These are phyloP conservation scores for Poronia punctata DNA, from an alignment of 495 filamentous ascomycete species.

Conservation along the genomic window DNA sequence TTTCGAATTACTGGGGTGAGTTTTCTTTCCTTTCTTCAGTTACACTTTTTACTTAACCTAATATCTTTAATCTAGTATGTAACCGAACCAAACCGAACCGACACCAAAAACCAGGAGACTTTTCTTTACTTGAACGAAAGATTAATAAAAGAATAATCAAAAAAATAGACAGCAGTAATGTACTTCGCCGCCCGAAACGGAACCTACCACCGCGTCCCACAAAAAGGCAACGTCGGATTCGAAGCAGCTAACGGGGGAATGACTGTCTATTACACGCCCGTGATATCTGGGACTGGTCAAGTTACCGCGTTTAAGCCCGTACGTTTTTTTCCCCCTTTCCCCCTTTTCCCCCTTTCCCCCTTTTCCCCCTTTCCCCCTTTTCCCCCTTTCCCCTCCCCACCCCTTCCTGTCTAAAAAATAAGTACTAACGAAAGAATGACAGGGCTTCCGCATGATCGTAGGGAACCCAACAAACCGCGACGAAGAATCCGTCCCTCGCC, in stretches of 20 bases:
- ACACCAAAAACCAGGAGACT: neutral
- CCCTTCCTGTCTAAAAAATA: neutral
- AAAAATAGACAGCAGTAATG: conserved; percentile 18
- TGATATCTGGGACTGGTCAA: conserved; percentile 13
- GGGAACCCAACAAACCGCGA: conserved; percentile 28
- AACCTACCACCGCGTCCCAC: conserved; percentile 24
- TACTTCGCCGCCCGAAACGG: conserved; percentile 31
- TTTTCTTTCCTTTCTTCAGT: neutral
- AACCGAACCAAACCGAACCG: no score
- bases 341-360: no score
- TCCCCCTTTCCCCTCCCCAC: no score
- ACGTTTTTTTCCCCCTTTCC: no score
- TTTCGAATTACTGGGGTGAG: conserved; percentile 30
- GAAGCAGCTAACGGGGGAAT: conserved; percentile 22
- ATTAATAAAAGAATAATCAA: neutral
- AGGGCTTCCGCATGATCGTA: conserved; percentile 39
- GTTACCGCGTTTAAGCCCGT: conserved; percentile 33
- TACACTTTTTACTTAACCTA: neutral
- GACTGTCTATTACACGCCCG: conserved; percentile 27
- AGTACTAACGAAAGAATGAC: neutral
- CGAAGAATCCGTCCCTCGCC: conserved; percentile 17
- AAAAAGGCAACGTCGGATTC: conserved; percentile 23
- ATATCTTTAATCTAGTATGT: neutral
- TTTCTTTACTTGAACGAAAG: no score
- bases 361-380: no score